phyloP scores from a whole-genome alignment of 805 yeast species.

The Ogataea degrootiae region DNA sequence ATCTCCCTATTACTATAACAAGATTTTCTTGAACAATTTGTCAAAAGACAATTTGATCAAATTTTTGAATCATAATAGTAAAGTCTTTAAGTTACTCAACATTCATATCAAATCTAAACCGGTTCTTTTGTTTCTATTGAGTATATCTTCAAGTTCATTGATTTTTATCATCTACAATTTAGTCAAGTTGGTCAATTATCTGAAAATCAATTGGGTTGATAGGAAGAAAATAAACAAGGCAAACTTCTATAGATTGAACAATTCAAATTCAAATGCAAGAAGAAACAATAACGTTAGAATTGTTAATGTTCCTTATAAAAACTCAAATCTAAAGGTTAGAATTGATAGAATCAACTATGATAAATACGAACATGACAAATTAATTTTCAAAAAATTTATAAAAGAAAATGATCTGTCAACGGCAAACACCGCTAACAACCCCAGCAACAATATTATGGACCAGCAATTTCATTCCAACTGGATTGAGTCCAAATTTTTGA shows the following conservation, averaged over 20 bases:
- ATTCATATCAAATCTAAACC: slow-evolving; percentile 29
- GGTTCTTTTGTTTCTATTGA: slow-evolving; percentile 27
- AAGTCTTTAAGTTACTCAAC: slow-evolving; percentile 18
- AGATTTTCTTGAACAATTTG: no score
- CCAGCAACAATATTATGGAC: no score
- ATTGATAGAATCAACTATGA: slow-evolving; percentile 46
- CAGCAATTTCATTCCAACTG: neutral
- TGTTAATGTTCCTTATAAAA: slow-evolving; percentile 46
- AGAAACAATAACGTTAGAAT: slow-evolving; percentile 33
- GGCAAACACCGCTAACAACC: neutral
- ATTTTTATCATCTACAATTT: slow-evolving; percentile 21
- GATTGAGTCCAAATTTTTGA: slow-evolving; percentile 56
- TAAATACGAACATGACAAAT: slow-evolving; percentile 51
- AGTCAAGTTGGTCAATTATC: slow-evolving; percentile 19
- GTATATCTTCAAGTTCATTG: slow-evolving; percentile 23
- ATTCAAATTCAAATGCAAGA: slow-evolving; percentile 3
- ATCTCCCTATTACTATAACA: no score
- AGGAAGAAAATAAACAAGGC: neutral
- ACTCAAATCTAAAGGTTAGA: slow-evolving; percentile 33
- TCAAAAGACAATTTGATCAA: neutral
- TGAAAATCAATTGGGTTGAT: slow-evolving; percentile 6
- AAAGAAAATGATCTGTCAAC: slow-evolving; percentile 22
- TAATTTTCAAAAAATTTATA: slow-evolving; percentile 44
- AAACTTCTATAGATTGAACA: neutral
- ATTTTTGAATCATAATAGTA: slow-evolving; percentile 12